phyloP scores from a whole-genome alignment of 1,139 yeast genomes.

The Spathaspora jeffriesii region DNA sequence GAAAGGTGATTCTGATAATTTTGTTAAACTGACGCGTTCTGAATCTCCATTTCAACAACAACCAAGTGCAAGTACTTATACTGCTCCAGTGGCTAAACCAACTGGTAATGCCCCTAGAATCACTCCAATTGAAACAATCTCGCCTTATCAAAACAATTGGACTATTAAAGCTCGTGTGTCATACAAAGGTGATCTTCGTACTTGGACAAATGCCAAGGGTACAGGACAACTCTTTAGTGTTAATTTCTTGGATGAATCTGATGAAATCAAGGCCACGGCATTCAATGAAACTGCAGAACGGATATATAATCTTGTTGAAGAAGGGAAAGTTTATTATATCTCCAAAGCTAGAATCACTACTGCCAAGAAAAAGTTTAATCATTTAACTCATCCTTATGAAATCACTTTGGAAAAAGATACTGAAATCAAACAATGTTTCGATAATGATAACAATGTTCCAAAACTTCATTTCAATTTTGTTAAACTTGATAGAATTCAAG shows the following conservation, averaged over 20 bases:
- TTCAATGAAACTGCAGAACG: constrained; percentile 87
- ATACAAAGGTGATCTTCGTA: constrained; percentile 82
- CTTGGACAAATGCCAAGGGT: constrained; percentile 85
- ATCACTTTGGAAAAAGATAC: constrained; percentile 81
- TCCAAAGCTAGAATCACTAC: constrained; percentile 80
- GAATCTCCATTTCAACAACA: constrained; percentile 18
- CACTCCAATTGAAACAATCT: constrained; percentile 80
- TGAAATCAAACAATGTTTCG: constrained; percentile 69
- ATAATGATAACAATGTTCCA: constrained; percentile 61
- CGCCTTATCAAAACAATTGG: constrained; percentile 93
- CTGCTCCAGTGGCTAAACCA: constrained; percentile 11
- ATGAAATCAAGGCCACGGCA: constrained; percentile 95
- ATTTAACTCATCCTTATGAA: constrained; percentile 87
- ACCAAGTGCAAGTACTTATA: neutral
- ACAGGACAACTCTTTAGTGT: constrained; percentile 90
- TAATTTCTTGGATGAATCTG: constrained; percentile 89
- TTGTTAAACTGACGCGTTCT: constrained; percentile 8
- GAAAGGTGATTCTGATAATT: constrained; percentile 5
- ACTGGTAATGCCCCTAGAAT: constrained; percentile 30
- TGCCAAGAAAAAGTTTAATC: constrained; percentile 86
- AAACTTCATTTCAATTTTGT: constrained; percentile 76
- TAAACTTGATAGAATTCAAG: constrained; percentile 64
- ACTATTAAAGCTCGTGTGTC: constrained; percentile 91
- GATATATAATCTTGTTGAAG: constrained; percentile 73
- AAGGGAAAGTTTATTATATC: constrained; percentile 86